These are phyloP conservation scores for Biscogniauxia mediterranea DNA, from an alignment of 2,329 filamentous ascomycete species.

Conservation along the genomic window DNA sequence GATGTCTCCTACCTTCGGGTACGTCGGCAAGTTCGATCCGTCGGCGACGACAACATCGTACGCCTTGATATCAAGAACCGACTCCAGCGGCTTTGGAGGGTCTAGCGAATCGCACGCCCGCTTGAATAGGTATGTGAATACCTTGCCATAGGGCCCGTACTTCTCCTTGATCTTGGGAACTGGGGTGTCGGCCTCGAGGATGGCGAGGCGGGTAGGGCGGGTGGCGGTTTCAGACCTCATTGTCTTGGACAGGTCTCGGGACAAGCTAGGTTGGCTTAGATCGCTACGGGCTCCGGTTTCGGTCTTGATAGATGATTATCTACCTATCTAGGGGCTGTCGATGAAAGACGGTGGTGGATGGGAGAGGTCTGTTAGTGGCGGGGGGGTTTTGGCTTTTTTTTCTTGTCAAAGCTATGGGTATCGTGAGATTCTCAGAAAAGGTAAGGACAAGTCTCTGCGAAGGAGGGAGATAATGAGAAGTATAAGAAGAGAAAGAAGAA, in stretches of 20 bases:
- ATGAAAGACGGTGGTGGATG: not conserved
- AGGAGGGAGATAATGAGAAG: not conserved
- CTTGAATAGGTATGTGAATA: conserved; percentile 62
- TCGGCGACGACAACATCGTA: conserved; percentile 65
- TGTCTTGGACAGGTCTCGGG: not conserved
- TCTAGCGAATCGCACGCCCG: conserved; percentile 49
- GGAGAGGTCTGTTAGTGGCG: not conserved
- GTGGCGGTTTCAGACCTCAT: conserved; percentile 32
- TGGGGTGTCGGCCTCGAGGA: conserved; percentile 86
- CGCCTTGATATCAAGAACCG: conserved; percentile 56
- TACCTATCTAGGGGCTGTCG: not conserved
- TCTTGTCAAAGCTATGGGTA: not conserved
- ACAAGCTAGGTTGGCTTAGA: not conserved
- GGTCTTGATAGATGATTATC: not conserved
- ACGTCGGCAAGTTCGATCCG: conserved; percentile 50
- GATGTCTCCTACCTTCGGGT: conserved; percentile 70
- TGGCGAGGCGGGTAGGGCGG: conserved; percentile 70
- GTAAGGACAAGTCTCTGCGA: not conserved
- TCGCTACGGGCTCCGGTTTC: not conserved
- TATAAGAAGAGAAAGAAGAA: not conserved
- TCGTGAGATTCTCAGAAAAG: not conserved
- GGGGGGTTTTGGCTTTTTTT: too few relatives aligned
- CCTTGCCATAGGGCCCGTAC: conserved; percentile 70
- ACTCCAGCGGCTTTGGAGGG: conserved; percentile 39
- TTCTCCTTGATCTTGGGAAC: conserved; percentile 60